phyloP scores from a whole-genome alignment of 805 yeast species.

The Ogataea trehaloabstinens region DNA sequence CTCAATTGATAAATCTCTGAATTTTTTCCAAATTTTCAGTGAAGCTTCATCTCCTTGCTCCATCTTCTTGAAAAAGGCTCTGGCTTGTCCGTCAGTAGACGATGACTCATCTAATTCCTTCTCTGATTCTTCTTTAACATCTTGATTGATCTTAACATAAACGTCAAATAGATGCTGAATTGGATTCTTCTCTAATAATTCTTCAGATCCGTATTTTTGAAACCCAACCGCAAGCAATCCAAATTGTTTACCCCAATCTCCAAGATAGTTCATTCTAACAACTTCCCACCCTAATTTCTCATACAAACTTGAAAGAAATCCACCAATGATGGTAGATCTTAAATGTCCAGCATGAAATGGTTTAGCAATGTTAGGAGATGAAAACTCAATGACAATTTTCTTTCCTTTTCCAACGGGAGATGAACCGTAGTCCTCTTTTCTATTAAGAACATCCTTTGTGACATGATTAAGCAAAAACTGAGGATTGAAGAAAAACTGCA shows the following conservation, averaged over 20 bases:
- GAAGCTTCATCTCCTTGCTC: constrained; percentile 90
- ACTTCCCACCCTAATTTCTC: constrained; percentile 94
- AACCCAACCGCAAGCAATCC: constrained; percentile 95
- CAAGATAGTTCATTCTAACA: constrained; percentile 86
- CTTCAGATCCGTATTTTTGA: constrained; percentile 79
- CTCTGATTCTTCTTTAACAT: constrained; percentile 63
- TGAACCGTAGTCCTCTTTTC: constrained; percentile 66
- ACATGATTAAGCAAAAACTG: constrained; percentile 65
- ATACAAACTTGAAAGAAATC: constrained; percentile 85
- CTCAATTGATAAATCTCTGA: constrained; percentile 87
- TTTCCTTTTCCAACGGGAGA: constrained; percentile 72
- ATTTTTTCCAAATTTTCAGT: constrained; percentile 73
- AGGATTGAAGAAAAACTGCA: constrained; percentile 83
- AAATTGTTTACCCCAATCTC: constrained; percentile 99
- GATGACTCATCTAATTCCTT: constrained; percentile 42
- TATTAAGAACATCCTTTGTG: constrained; percentile 62
- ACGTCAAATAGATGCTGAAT: constrained; percentile 93
- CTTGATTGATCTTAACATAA: constrained; percentile 82
- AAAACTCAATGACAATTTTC: constrained; percentile 79
- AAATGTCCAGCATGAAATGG: constrained; percentile 99
- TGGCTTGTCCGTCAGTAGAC: constrained; percentile 77
- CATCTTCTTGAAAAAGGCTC: constrained; percentile 84
- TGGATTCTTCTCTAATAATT: constrained; percentile 69
- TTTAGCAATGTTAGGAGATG: constrained; percentile 98
- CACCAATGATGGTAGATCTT: constrained; percentile 97